Base-by-base conservation (phyloP, 2,329 filamentous ascomycete species). In the Akanthomyces muscarius region DNA sequence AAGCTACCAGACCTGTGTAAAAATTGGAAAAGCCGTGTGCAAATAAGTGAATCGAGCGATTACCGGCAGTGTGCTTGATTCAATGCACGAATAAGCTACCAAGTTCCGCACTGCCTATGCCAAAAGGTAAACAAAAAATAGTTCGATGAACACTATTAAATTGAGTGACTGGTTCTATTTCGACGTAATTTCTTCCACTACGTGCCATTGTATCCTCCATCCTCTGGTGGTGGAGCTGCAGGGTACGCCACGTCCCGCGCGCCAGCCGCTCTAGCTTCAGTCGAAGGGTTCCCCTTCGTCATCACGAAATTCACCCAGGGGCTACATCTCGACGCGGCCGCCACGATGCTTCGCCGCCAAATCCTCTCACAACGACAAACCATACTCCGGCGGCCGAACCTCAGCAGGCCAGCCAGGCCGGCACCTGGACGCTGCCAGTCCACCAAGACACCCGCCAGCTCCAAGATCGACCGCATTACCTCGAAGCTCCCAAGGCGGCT, bases 401-500 rank as follows among this genome's bases (percentile, higher is more conserved):
- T 44, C 25, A 38, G 8, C 8, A 30, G 54, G n/a, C 47, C 38
- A 50, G 38, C 28, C 28, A 57, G 30, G 30, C 48, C 55, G 21
- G 45, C 60, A 21, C 47, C 51, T 18, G 61, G 51, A 25, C 44
- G 63, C 59, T 8, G 42, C 42, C 50, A 45, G 62, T 53, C 71
- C 69, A 41, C 66, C 50, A 61, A 71, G 59, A 72, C 73, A n/a
- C 69, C 72, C n/a, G 67, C 71, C 63, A 64, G 72, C 2, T 72
- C 76, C 28, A 78, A 78, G 25, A 73, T 80, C 63, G 75, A 80
- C 62, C 76, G 76, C 47, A 74, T 86, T 70, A 78, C 84, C 25
- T 65, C 76, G 38, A 81, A 81, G 65, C 81, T 90, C 8, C 92
- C 91, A 3, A 77, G 72, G 5, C 88, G 86, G 65, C 81, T 96